Evolutionary conservation across 305 asterid genomes (phyloP).

Genomic region (Coffea humblotiana): DNA sequence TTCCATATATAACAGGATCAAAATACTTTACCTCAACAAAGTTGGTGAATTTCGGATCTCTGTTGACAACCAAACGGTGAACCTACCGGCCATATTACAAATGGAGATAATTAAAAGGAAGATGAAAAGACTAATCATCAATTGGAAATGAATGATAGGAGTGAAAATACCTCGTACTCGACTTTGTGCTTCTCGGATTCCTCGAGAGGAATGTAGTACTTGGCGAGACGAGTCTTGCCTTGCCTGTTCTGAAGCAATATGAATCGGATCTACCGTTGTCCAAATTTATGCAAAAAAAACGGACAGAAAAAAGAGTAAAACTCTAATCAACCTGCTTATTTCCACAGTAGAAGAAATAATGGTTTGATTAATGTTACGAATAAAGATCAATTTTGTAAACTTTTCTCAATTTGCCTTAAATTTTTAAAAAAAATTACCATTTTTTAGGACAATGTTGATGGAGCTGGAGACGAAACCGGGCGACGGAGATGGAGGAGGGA

Average conservation of each 20-base stretch:
- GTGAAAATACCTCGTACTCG: conserved; percentile 76
- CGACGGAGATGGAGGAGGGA: conserved; percentile 3
- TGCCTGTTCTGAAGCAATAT: conserved; percentile 89
- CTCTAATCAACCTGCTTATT: background rate
- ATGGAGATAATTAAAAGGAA: background rate
- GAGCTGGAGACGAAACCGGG: conserved; percentile 8
- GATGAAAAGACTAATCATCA: background rate
- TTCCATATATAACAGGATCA: background rate
- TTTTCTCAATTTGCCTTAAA: background rate
- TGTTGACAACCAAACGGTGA: conserved; percentile 91
- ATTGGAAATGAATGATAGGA: background rate
- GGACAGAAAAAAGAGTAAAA: background rate
- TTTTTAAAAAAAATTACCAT: conserved; percentile 13
- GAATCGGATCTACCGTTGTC: conserved; percentile 72
- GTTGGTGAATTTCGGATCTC: conserved; percentile 97
- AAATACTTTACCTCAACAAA: conserved; percentile 72
- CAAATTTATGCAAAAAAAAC: background rate
- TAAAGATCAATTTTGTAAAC: background rate
- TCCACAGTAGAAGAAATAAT: too few species aligned
- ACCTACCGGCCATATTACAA: conserved; percentile 41
- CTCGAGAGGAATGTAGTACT: conserved; percentile 95
- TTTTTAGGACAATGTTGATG: background rate
- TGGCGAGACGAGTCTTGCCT: conserved; percentile 93
- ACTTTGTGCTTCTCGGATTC: conserved; percentile 99
- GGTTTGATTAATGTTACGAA: background rate